Evolutionary conservation across 1,284 basidiomycete genomes (phyloP), one percentile per base, ranked within the genome.

Genomic region (Porogramme epimiltina): DNA sequence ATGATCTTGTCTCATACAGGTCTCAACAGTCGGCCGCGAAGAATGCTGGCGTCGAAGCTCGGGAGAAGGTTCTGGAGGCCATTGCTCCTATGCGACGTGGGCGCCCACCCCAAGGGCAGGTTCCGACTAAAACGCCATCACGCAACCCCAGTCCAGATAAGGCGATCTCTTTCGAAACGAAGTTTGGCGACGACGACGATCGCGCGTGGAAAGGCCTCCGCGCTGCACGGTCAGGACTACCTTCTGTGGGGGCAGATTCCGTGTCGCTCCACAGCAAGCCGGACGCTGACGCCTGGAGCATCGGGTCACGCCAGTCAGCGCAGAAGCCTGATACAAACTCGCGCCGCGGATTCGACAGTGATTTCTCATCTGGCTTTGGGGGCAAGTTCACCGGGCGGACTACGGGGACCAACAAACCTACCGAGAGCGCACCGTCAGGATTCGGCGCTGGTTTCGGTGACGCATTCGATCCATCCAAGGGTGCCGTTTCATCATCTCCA

Each of bases 81-180:
- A 86, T 89, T 54, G 84, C 84, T 31, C 87, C 89, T 0, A 85
- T 90, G 84, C 81, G 89, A 42, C 77, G 89, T 37, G 89, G 89
- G 15, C 74, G 89, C 28, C 87, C 88, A 13, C 65, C 64, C 4
- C 51, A 59, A 26, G 19, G 60, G 5, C 43, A 46, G 60, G 34
- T 66, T 62, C 3, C 64, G 50, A 41, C 72, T 52, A 62, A 69
- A 2, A 51, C 51, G 19, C 70, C 66, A 2, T 62, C 67, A 42
- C 78, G 72, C 57, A 69, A 71, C 3, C 51, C 70, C 1, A 78
- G 75, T 60, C 72, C 76, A 2, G 67, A 69, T 53, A 77, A 70
- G 59, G 53, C 61, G 61, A 59, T 76, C 28, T 72, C 75, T 15
- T 65, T 70, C 31, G 73, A 73, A 34, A 59, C 60, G 42, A 65